These are phyloP conservation scores for Cercospora sp. DNA, from an alignment of 2,329 filamentous ascomycete species.

Conservation along the genomic window DNA sequence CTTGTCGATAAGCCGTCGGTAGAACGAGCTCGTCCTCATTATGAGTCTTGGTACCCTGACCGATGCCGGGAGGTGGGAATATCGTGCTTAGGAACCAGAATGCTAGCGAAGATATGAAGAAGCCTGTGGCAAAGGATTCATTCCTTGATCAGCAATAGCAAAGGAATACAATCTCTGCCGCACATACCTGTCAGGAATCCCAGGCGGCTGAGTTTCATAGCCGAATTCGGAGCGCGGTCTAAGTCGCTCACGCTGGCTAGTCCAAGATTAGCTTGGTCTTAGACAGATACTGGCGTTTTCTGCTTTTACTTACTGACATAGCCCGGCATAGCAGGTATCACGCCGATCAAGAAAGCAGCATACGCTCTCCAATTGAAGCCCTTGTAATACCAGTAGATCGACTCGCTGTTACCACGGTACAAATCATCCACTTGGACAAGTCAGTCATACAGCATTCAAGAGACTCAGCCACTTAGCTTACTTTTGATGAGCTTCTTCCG, in stretches of 20 bases:
- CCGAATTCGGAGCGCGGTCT: constrained; percentile 12
- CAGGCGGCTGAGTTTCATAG: constrained; percentile 21
- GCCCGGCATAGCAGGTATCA: constrained; percentile 22
- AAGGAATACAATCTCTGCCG: too few species aligned
- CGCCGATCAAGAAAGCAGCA: constrained; percentile 29
- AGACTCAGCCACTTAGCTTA: neutral
- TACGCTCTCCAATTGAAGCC: constrained; percentile 35
- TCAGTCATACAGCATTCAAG: neutral
- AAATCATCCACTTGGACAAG: constrained; percentile 29
- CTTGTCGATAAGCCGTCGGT: constrained; percentile 19
- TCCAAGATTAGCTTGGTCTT: too few species aligned
- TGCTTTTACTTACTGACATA: constrained; percentile 21
- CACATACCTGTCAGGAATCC: constrained; percentile 18
- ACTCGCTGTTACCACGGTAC: constrained; percentile 26
- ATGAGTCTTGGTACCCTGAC: constrained; percentile 1
- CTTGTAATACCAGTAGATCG: constrained; percentile 34
- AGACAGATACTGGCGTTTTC: too few species aligned
- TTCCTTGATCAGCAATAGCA: too few species aligned
- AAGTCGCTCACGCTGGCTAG: constrained; percentile 8
- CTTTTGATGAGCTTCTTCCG: constrained; percentile 28
- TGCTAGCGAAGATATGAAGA: constrained; percentile 14
- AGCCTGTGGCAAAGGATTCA: too few species aligned
- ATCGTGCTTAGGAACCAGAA: constrained; percentile 14
- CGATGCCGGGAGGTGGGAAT: constrained; percentile 12
- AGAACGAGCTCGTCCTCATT: constrained; percentile 16